Evolutionary conservation across 768 basidiomycete genomes (phyloP), one percentile per base, ranked within the genome.

Genomic region (Trametes punicea): DNA sequence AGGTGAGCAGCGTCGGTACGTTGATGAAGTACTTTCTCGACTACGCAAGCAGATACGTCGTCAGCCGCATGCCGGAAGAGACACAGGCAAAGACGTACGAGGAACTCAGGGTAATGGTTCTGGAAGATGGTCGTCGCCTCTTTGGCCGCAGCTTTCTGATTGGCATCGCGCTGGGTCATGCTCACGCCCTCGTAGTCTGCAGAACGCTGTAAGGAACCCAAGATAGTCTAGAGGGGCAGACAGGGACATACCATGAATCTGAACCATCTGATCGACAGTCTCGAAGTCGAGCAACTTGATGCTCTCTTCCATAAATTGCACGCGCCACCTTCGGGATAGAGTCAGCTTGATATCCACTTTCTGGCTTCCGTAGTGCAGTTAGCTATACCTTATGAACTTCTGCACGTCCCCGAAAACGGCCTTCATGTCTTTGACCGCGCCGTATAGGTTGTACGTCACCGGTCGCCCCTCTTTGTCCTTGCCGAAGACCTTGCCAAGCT

Each of bases 371-470:
- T 10, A 20, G 30, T 31, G 46, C 25, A 7, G 46, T n/a, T 10
- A 27, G 3, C 53, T 70, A 38, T 65, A 88, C 88, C 88, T 77
- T 62, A 93, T 75, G 70, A 93, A 92, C 33, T 84, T 78, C 48
- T 83, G 77, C 16, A 88, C 79, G 64, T 93, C 88, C 25, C 84
- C 80, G 64, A 93, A 93, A n/a, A 87, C 84, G 9, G 80, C 78
- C 56, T 84, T 79, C 27, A 85, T 66, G 64, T 91, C 81, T 42
- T 81, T 72, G 56, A 81, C 81, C 11, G 77, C 86, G 21, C 90
- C 90, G 59, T 92, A 93, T 5, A 92, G 66, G 66, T 92, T 93
- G 65, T 91, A 91, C 1, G 87, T 90, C 48, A 93, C 78, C 3
- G 90, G 90, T 25, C 78, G 75, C 2, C 83, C 83, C 33, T 77